Conservation (phyloP, 108 stramenopile species). For the Schizochytrium sp. region DNA sequence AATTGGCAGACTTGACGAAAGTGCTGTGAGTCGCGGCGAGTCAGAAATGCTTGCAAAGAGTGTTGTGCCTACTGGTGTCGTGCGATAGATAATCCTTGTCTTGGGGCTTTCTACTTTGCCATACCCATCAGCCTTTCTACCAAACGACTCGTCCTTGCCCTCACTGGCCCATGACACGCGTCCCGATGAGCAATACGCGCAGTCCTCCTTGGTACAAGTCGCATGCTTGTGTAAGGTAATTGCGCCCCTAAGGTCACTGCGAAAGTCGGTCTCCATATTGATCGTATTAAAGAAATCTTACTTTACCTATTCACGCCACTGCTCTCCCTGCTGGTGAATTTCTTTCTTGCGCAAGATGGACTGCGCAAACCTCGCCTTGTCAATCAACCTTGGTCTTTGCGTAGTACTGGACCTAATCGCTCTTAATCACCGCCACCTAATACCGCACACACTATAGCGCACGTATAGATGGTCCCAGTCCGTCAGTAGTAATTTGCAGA, state of each 20-base stretch:
- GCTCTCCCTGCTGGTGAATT: too few relatives aligned
- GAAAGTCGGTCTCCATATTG: background rate
- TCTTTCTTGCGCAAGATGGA: too few relatives aligned
- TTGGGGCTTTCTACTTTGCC: background rate
- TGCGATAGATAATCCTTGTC: background rate
- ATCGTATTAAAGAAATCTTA: background rate
- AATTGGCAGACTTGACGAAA: background rate
- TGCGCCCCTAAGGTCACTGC: conserved; percentile 19
- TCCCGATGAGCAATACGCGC: conserved; percentile 25
- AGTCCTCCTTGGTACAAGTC: background rate
- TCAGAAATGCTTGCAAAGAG: background rate
- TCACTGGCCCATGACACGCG: background rate
- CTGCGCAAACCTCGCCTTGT: too few relatives aligned
- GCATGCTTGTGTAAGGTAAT: conserved; percentile 27
- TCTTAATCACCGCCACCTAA: too few relatives aligned
- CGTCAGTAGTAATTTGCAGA: too few relatives aligned
- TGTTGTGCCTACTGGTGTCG: background rate
- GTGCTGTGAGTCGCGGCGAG: background rate
- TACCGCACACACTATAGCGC: too few relatives aligned
- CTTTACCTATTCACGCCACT: too few relatives aligned
- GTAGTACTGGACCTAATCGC: too few relatives aligned
- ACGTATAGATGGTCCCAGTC: too few relatives aligned
- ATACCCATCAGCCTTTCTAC: background rate
- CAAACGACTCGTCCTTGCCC: background rate
- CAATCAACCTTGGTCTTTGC: too few relatives aligned